These are phyloP conservation scores for Phytophthora pluvialis DNA, from an alignment of 352 stramenopile species.

Conservation along the genomic window DNA sequence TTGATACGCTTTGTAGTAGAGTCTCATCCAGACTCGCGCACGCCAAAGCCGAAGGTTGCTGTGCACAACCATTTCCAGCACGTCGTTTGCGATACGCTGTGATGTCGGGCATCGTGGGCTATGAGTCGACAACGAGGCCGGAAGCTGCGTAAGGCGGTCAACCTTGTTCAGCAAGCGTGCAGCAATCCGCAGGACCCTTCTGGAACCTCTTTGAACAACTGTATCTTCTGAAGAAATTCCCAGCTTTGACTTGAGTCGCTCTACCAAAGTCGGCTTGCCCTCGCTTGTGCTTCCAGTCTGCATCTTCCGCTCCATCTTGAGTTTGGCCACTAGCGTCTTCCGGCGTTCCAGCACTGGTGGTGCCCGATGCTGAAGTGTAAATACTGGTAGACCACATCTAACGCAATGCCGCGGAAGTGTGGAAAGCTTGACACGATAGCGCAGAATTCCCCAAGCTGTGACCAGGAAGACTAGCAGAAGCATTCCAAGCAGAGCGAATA, in stretches of 20 bases:
- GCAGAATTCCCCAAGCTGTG: conserved; percentile 56
- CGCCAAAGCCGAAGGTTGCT: conserved; percentile 78
- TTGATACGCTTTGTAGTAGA: conserved; percentile 77
- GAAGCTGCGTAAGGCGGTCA: conserved; percentile 41
- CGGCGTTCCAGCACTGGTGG: conserved; percentile 41
- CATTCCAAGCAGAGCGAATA: conserved; percentile 51
- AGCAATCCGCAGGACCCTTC: conserved; percentile 13
- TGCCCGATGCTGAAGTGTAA: conserved; percentile 43
- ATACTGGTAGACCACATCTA: conserved; percentile 62
- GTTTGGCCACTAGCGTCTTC: conserved; percentile 47
- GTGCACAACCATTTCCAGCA: conserved; percentile 65
- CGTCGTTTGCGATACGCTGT: conserved; percentile 54
- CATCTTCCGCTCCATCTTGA: conserved; percentile 49
- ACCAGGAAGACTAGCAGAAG: conserved; percentile 44
- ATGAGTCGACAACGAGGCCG: conserved; percentile 54
- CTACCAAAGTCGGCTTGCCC: conserved; percentile 28
- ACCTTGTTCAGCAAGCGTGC: conserved; percentile 34
- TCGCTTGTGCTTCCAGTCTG: not conserved
- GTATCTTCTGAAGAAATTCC: conserved; percentile 10
- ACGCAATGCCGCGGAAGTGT: conserved; percentile 68
- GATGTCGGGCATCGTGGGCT: conserved; percentile 56
- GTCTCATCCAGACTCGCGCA: conserved; percentile 66
- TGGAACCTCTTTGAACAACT: conserved; percentile 15
- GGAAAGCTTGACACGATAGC: conserved; percentile 62
- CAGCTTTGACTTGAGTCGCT: conserved; percentile 37